phyloP scores from a whole-genome alignment of 352 stramenopile species.

The Phytopythium vexans region DNA sequence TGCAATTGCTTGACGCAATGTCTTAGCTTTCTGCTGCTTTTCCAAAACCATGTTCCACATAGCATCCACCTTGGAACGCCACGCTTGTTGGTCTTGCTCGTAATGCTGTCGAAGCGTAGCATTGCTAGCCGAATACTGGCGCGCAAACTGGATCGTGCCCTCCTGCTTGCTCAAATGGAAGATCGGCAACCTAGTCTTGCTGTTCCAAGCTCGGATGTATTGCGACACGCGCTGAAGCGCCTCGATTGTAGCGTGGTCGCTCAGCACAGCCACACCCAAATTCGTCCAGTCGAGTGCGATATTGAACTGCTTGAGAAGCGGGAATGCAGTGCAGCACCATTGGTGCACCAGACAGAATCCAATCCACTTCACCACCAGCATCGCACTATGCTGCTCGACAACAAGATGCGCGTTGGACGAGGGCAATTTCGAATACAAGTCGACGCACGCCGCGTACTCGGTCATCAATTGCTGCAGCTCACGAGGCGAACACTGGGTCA shows the following conservation, averaged over 20 bases:
- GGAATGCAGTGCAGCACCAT: conserved; percentile 6
- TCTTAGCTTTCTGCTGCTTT: conserved; percentile 9
- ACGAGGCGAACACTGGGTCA: background rate
- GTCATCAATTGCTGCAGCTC: conserved; percentile 6
- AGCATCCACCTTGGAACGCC: conserved; percentile 6
- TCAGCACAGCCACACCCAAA: conserved; percentile 32
- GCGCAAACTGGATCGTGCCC: conserved; percentile 35
- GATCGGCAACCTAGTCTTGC: conserved; percentile 11
- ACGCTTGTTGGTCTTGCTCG: conserved; percentile 9
- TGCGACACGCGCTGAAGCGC: conserved; percentile 24
- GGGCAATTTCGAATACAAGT: background rate
- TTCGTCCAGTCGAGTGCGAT: conserved; percentile 39
- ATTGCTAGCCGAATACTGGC: conserved; percentile 13
- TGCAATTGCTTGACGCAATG: too few species aligned
- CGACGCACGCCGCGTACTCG: conserved; percentile 4
- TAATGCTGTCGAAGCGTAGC: conserved; percentile 7
- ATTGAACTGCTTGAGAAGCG: conserved; percentile 24
- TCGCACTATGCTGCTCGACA: conserved; percentile 35
- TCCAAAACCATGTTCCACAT: conserved; percentile 15
- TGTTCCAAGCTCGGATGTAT: conserved; percentile 38
- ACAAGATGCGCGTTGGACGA: conserved; percentile 12
- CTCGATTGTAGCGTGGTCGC: conserved; percentile 18
- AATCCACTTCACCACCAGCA: conserved; percentile 40
- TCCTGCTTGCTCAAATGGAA: conserved; percentile 39
- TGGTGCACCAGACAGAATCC: conserved; percentile 43